Conservation (phyloP, 164 flowering plant species). For the Cinnamomum micranthum region DNA sequence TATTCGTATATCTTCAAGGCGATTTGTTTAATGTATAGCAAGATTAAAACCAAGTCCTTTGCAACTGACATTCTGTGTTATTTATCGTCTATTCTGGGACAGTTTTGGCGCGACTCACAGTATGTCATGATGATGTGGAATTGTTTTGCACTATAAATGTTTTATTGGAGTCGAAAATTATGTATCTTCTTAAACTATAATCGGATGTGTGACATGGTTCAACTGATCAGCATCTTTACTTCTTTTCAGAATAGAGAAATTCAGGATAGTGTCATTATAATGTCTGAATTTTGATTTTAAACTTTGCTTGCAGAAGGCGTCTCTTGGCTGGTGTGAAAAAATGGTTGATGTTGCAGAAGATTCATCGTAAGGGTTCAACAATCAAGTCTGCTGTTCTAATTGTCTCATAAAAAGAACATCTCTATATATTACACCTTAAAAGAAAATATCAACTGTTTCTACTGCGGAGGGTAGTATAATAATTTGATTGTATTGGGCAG, state of each 20-base stretch:
- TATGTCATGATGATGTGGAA: too few relatives aligned
- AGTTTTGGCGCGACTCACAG: too few relatives aligned
- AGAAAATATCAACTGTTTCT: neutral
- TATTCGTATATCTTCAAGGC: too few relatives aligned
- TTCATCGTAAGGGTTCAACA: conserved; percentile 51
- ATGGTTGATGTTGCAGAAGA: conserved; percentile 86
- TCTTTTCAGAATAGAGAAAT: neutral
- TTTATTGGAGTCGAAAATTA: too few relatives aligned
- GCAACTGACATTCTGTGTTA: too few relatives aligned
- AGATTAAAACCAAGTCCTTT: too few relatives aligned
- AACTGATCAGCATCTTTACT: neutral
- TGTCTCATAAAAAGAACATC: neutral
- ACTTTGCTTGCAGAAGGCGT: conserved; percentile 43
- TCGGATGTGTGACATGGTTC: neutral
- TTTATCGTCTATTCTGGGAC: neutral
- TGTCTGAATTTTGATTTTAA: neutral
- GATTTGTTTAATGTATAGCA: too few relatives aligned
- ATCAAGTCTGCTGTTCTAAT: conserved; percentile 6
- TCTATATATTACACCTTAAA: neutral
- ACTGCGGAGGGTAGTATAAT: neutral
- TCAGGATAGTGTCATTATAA: neutral
- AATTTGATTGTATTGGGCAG: conserved; percentile 29
- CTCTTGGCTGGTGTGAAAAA: conserved; percentile 98
- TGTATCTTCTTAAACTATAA: neutral
- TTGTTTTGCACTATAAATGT: too few relatives aligned